Percentiles rank a stretch among this genome's conserved stretches.
These are phyloP conservation scores for Ajuga chamaepitys DNA, from an alignment of 257 asterid species.

Conservation along the genomic window DNA sequence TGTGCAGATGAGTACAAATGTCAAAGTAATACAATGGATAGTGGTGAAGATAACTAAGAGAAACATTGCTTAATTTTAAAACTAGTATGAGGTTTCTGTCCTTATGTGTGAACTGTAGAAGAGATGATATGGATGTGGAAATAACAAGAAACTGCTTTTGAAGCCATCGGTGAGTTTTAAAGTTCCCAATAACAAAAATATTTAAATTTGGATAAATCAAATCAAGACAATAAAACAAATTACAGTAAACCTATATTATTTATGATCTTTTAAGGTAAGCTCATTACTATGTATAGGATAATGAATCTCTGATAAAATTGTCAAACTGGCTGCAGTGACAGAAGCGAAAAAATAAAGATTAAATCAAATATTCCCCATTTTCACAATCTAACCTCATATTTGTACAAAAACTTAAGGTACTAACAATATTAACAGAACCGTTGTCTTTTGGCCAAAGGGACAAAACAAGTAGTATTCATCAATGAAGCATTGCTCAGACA, in stretches of 20 bases:
- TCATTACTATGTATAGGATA: no score
- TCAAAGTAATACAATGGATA: not conserved
- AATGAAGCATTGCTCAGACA: constrained; percentile 23
- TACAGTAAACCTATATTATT: no score
- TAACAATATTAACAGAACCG: constrained; percentile 25
- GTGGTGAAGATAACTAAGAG: constrained; percentile 18
- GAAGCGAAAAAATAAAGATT: no score
- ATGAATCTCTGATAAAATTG: no score
- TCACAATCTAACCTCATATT: constrained; percentile 25
- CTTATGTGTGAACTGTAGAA: no score
- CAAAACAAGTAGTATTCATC: constrained; percentile 19
- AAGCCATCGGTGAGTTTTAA: no score
- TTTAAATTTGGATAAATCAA: no score
- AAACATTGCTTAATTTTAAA: not conserved
- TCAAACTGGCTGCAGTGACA: no score
- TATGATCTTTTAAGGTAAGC: no score
- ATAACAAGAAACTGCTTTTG: constrained; percentile 5
- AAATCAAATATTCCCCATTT: constrained; percentile 27
- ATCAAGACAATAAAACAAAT: no score
- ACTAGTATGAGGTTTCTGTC: not conserved
- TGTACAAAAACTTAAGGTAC: constrained; percentile 34
- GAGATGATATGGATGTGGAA: not conserved
- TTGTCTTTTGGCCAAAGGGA: constrained; percentile 39
- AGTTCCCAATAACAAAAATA: no score
- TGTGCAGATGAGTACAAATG: not conserved